Conservation (phyloP, 495 filamentous ascomycete species). For the Podospora conica region DNA sequence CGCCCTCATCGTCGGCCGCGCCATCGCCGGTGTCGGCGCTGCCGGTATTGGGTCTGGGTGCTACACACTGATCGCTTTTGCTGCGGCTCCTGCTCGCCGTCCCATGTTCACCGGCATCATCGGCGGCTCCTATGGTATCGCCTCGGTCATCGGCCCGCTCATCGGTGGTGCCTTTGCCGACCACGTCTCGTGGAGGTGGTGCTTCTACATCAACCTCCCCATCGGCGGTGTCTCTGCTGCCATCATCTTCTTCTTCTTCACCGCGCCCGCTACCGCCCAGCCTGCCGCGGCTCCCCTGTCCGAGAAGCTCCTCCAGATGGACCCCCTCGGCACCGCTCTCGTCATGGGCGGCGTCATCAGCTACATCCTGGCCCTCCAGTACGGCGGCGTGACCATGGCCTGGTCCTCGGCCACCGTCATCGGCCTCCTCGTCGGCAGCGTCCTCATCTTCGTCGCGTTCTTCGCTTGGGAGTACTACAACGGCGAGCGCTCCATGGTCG, state of each 20-base stretch:
- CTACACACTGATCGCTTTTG: slow-evolving; percentile 41
- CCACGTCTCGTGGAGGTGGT: slow-evolving; percentile 55
- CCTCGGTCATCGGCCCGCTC: slow-evolving; percentile 33
- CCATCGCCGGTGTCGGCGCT: slow-evolving; percentile 48
- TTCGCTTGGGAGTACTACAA: slow-evolving; percentile 46
- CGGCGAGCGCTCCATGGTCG: slow-evolving; percentile 39
- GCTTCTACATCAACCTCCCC: slow-evolving; percentile 72
- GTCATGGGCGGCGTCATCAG: slow-evolving; percentile 66
- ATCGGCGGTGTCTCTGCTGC: slow-evolving; percentile 56
- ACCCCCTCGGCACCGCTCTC: slow-evolving; percentile 55
- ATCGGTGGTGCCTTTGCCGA: slow-evolving; percentile 29
- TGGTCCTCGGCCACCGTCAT: slow-evolving; percentile 63
- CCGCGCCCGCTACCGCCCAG: slow-evolving; percentile 14
- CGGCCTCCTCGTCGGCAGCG: slow-evolving; percentile 59
- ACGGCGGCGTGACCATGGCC: slow-evolving; percentile 61
- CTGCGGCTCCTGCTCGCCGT: slow-evolving; percentile 39
- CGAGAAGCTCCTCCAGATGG: slow-evolving; percentile 49
- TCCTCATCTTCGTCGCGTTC: slow-evolving; percentile 45
- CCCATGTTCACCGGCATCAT: slow-evolving; percentile 45
- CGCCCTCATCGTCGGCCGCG: slow-evolving; percentile 53
- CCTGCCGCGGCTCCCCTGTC: slow-evolving; percentile 16
- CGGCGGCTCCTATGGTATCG: slow-evolving; percentile 41
- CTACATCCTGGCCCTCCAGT: slow-evolving; percentile 72
- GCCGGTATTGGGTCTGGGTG: slow-evolving; percentile 38
- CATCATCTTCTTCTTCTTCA: slow-evolving; percentile 49